Percentiles rank a stretch among this genome's conserved stretches.
These are phyloP conservation scores for Tylopilus sp. DNA, from an alignment of 768 basidiomycete genomes.

Conservation along the genomic window DNA sequence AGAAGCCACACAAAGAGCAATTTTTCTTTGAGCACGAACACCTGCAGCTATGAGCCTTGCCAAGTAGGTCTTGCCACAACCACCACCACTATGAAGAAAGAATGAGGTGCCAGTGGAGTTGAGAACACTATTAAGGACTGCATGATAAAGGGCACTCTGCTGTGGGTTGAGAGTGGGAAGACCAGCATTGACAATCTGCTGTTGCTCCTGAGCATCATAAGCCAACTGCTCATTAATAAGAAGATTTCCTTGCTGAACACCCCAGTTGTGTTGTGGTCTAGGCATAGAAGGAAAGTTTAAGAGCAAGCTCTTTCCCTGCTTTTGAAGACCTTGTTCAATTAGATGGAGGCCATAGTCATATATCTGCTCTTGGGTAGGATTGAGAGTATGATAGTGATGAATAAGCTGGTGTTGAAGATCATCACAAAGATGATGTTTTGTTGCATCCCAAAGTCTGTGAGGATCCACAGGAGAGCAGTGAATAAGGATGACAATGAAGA, in stretches of 20 bases:
- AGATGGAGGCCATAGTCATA: background rate
- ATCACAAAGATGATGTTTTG: conserved; percentile 7
- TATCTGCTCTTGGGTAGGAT: background rate
- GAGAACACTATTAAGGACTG: background rate
- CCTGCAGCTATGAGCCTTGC: too few relatives aligned
- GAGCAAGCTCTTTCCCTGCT: background rate
- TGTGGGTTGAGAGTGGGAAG: too few relatives aligned
- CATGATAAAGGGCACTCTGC: too few relatives aligned
- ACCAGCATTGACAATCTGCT: too few relatives aligned
- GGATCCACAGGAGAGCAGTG: conserved; percentile 30
- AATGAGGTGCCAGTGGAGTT: background rate
- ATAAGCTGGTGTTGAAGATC: background rate
- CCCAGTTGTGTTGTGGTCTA: too few relatives aligned
- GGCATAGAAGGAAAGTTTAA: background rate
- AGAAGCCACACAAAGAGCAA: background rate
- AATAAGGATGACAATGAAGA: background rate
- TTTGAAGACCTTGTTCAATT: background rate
- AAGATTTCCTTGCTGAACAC: too few relatives aligned
- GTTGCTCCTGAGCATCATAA: too few relatives aligned
- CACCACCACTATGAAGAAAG: too few relatives aligned
- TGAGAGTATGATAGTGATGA: background rate
- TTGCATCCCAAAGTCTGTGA: background rate
- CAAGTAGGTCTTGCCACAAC: too few relatives aligned
- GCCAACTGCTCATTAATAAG: too few relatives aligned
- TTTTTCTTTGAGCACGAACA: too few relatives aligned